Conservation (phyloP, 2,329 filamentous ascomycete genomes). For the Alternaria ventricosa region DNA sequence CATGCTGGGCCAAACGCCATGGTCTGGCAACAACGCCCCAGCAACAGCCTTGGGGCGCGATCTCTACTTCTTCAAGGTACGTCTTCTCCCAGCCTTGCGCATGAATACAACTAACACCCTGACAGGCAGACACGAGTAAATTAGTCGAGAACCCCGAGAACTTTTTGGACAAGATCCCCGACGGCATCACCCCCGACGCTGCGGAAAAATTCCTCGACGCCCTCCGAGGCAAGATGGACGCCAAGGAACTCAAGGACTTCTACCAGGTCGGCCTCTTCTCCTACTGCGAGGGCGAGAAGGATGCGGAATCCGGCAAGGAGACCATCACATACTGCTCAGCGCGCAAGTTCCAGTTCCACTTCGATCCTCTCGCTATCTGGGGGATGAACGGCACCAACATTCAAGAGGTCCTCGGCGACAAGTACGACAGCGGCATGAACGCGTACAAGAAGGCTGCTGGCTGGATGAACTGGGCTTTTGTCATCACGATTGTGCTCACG, state of each 20-base stretch:
- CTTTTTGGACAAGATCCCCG: constrained; percentile 35
- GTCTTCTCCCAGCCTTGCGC: constrained; percentile 56
- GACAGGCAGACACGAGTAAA: constrained; percentile 52
- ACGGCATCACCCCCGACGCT: constrained; percentile 37
- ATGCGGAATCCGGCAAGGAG: constrained; percentile 56
- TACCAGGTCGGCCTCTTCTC: constrained; percentile 88
- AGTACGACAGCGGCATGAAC: constrained; percentile 71
- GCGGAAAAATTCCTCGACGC: constrained; percentile 48
- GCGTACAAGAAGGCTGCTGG: constrained; percentile 76
- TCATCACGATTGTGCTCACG: constrained; percentile 74
- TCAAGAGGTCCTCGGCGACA: constrained; percentile 65
- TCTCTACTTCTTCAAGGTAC: constrained; percentile 62
- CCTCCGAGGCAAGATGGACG: constrained; percentile 46
- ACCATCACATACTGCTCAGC: constrained; percentile 69
- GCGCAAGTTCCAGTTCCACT: constrained; percentile 77
- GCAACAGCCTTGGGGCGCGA: constrained; percentile 54
- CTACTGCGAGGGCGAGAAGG: constrained; percentile 74
- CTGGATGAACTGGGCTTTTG: constrained; percentile 84
- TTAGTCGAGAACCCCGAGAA: constrained; percentile 60
- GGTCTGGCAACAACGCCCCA: constrained; percentile 36
- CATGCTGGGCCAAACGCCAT: constrained; percentile 63
- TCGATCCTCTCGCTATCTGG: constrained; percentile 72
- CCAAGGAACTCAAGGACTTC: constrained; percentile 67
- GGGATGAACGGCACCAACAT: constrained; percentile 63
- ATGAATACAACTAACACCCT: constrained; percentile 17